These are phyloP conservation scores for Eimeria acervulina DNA, from an alignment of 169 alveolate genomes.

Conservation along the genomic window DNA sequence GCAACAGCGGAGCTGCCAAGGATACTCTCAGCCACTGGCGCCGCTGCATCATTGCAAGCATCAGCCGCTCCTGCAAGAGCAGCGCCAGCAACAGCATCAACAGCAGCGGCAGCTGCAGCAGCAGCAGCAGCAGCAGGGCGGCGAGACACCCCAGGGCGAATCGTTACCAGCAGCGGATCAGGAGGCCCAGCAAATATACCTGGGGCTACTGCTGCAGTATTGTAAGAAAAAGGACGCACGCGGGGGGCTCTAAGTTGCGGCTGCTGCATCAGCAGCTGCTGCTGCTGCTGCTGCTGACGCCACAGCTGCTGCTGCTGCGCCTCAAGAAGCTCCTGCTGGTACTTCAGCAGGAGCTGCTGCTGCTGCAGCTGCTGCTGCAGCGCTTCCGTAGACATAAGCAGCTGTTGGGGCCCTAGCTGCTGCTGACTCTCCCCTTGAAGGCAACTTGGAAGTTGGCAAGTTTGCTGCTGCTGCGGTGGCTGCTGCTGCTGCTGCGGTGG, in stretches of 20 bases:
- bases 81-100: neutral
- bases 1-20: neutral
- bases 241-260: conserved; percentile 29
- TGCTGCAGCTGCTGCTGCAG: conserved; percentile 61
- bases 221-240: conserved; percentile 20
- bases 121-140: conserved; percentile 56
- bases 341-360: conserved; percentile 10
- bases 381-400: neutral
- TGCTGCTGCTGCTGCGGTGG: conserved; percentile 1
- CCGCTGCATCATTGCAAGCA: no score
- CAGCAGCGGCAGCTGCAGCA: conserved; percentile 34
- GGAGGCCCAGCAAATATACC: conserved; percentile 55
- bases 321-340: no score
- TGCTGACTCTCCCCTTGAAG: neutral
- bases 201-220: conserved; percentile 12
- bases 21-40: no score
- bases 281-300: no score
- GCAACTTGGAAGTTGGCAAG: neutral
- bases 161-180: conserved; percentile 25
- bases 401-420: conserved; percentile 14
- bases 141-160: conserved; percentile 6
- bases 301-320: no score
- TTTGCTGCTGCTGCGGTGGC: neutral
- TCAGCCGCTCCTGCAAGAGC: conserved; percentile 18
- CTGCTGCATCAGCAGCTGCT: neutral